Percentiles rank a stretch among this genome's conserved stretches.
phyloP scores from a whole-genome alignment of 768 basidiomycete species.

The Trametes cingulata region DNA sequence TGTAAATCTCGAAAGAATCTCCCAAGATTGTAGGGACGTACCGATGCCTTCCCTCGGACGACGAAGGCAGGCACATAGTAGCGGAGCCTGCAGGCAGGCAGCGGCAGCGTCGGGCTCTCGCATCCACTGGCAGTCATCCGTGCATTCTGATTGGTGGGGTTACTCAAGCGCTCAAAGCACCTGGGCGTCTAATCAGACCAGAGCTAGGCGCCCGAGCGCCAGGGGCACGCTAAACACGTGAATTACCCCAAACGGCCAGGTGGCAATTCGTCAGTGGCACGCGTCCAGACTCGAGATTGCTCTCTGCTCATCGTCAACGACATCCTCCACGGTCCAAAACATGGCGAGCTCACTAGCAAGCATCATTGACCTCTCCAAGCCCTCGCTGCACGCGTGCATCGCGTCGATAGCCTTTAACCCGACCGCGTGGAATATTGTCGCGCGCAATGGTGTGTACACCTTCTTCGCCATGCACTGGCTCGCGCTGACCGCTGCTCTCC shows the following conservation, averaged over 20 bases:
- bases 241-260: slow-evolving; percentile 4
- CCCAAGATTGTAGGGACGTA: too few relatives aligned
- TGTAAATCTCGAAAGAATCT: too few relatives aligned
- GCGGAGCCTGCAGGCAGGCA: too few relatives aligned
- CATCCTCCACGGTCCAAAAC: not conserved
- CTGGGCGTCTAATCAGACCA: not conserved
- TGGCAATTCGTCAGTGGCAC: not conserved
- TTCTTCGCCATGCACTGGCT: not conserved
- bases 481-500: slow-evolving; percentile 33
- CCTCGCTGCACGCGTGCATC: slow-evolving; percentile 66
- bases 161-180: not conserved
- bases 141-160: not conserved
- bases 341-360: slow-evolving; percentile 31
- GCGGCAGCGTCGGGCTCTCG: too few relatives aligned
- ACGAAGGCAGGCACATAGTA: too few relatives aligned
- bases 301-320: slow-evolving; percentile 4
- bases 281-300: not conserved
- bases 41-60: too few relatives aligned
- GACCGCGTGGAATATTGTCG: slow-evolving; percentile 93
- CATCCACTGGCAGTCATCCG: not conserved
- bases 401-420: slow-evolving; percentile 86
- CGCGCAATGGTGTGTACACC: slow-evolving; percentile 73
- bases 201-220: not conserved
- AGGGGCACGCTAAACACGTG: not conserved
- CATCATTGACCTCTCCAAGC: slow-evolving; percentile 60